Percentiles rank a stretch among this genome's conserved stretches.
Conservation (phyloP, 257 asterid species). For the Thymus quinquecostatus region DNA sequence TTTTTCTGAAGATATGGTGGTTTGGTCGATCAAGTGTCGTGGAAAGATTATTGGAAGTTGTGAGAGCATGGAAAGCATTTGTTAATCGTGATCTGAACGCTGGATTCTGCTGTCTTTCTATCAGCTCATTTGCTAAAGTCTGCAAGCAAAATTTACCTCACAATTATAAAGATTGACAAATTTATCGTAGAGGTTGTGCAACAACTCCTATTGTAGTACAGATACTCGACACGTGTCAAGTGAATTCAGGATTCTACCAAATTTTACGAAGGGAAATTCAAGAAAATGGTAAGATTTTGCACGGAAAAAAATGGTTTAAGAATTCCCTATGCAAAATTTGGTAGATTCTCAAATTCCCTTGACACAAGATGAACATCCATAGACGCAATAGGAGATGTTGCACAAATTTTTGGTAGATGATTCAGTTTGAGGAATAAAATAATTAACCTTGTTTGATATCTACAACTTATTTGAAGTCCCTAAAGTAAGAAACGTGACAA, state of each 20-base stretch:
- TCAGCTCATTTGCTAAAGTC: slow-evolving; percentile 74
- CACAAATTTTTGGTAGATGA: no score
- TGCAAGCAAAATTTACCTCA: slow-evolving; percentile 42
- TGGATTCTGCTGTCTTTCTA: slow-evolving; percentile 66
- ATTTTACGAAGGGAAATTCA: no score
- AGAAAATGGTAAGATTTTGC: no score
- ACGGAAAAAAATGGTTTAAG: no score
- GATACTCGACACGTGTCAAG: no score
- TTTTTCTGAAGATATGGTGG: slow-evolving; percentile 87
- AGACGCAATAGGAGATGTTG: no score
- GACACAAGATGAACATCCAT: no score
- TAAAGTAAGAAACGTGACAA: slow-evolving; percentile 20
- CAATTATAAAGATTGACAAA: neutral
- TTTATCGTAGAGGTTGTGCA: neutral
- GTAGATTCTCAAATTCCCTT: no score
- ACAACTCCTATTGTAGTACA: no score
- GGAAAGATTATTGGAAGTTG: slow-evolving; percentile 75
- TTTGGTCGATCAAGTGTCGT: slow-evolving; percentile 76
- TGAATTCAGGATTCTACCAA: no score
- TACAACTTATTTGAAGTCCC: neutral
- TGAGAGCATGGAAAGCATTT: slow-evolving; percentile 77
- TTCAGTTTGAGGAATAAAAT: no score
- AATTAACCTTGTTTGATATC: neutral
- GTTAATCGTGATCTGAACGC: slow-evolving; percentile 67
- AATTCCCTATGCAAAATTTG: no score